Evolutionary conservation across 164 flowering plant genomes (phyloP).

Genomic region (Tinospora cordifolia): DNA sequence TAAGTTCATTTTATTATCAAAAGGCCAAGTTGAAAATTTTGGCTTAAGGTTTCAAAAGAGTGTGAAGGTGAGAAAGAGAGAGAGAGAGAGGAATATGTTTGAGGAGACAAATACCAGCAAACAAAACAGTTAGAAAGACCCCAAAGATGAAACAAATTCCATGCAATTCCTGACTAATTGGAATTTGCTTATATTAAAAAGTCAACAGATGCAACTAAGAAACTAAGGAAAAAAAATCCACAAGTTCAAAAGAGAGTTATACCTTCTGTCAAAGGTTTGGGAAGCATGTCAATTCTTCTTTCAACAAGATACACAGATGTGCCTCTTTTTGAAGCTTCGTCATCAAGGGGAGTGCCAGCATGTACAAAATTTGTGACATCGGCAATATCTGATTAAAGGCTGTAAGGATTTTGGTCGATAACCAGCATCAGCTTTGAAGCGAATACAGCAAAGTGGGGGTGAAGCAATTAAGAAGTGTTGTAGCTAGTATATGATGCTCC

Average conservation of each 20-base stretch:
- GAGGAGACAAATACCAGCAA: background rate
- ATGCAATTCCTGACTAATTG: background rate
- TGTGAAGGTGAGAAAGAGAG: background rate
- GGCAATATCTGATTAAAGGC: constrained; percentile 70
- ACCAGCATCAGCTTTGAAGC: background rate
- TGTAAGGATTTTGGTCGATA: constrained; percentile 28
- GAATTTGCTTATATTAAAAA: background rate
- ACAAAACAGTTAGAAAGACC: background rate
- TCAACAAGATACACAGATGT: constrained; percentile 99
- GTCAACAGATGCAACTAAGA: background rate
- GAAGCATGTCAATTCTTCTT: constrained; percentile 98
- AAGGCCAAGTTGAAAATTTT: background rate
- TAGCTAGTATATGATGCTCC: too few species aligned
- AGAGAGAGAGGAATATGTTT: background rate
- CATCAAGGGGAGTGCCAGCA: constrained; percentile 88
- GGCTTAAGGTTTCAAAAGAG: background rate
- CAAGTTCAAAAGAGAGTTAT: background rate
- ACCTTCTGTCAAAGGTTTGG: constrained; percentile 98
- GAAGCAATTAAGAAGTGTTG: too few species aligned
- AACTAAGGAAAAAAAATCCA: background rate
- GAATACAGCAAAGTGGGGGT: too few species aligned
- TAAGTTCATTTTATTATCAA: background rate
- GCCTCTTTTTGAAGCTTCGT: constrained; percentile 91
- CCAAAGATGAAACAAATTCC: background rate
- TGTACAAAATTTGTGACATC: constrained; percentile 97